Evolutionary conservation across 768 basidiomycete genomes (phyloP), one percentile per base, ranked within the genome.

Genomic region (Mycena filopes): DNA sequence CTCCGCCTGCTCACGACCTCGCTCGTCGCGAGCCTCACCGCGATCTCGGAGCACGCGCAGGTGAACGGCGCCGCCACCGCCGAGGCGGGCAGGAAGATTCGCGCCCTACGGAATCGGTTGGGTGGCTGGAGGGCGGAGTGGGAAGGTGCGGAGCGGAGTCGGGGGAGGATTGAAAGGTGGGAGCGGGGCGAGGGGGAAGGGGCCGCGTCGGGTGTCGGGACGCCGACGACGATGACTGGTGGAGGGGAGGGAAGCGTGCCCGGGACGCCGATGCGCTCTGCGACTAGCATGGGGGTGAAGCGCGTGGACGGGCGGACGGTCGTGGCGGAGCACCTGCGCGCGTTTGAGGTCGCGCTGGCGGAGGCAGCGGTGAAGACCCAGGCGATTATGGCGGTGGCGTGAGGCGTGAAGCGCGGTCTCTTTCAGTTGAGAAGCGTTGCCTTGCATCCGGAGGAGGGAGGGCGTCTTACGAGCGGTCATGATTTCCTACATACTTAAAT

Each of bases 11-110:
- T 88, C 74, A 96, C 94, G 0, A 76, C 88, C 11, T 90, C 92
- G 11, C 86, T 95, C 55, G 88, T 91, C 48, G 79, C 89, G 25
- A 91, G 93, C 13, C 84, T 96, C 47, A 85, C 89, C 3, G 86
- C 88, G 36, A 87, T 95, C 68, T 93, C 91, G 26, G 94, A 96
- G 71, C 92, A 95, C 64, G 91, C 93, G 16, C 94, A 96, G 74
- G 93, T 95, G 53, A 94, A 94, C 71, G 88, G 90, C 12, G 95
- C 92, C 1, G 91, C 90, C 5, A 90, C 92, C 12, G 89, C 93
- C 1, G 94, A 96, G 61, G 91, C 94, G 0, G 93, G 93, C 48
- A 86, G 94, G 41, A 94, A 93, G 77, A 89, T 96, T 43, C 90
- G 94, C 51, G 91, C 92, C 16, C 78, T 95, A 66, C 93, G 92